These are phyloP conservation scores for Manihot esculenta DNA, from an alignment of 441 rosid species.

Conservation along the genomic window DNA sequence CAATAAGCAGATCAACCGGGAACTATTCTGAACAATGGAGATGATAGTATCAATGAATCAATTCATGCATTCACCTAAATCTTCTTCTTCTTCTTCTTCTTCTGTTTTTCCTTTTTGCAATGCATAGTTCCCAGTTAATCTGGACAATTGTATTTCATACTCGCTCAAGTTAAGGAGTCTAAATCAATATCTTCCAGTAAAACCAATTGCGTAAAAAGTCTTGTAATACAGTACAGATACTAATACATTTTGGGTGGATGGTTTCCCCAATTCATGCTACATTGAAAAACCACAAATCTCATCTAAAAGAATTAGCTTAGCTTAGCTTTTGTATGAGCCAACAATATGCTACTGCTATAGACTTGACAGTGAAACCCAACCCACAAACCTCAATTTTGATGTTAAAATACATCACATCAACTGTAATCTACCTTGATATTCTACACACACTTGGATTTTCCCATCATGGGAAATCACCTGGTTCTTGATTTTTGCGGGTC, in stretches of 20 bases:
- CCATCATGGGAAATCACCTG: conserved; percentile 67
- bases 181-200: neutral
- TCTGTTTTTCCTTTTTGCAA: too few relatives aligned
- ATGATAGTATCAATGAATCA: too few relatives aligned
- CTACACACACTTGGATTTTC: conserved; percentile 65
- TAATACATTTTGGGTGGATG: conserved; percentile 14
- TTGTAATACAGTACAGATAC: neutral
- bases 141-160: neutral
- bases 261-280: conserved; percentile 6
- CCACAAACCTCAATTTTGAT: neutral
- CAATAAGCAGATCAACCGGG: too few relatives aligned
- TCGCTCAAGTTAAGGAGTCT: neutral
- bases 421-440: conserved; percentile 55
- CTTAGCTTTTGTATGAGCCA: neutral
- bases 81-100: too few relatives aligned
- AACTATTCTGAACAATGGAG: too few relatives aligned
- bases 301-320: conserved; percentile 19
- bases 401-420: conserved; percentile 37
- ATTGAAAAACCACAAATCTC: conserved; percentile 10
- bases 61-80: too few relatives aligned
- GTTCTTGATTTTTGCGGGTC: conserved; percentile 67
- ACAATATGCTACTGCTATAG: neutral
- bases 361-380: neutral
- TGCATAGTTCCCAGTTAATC: too few relatives aligned
- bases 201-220: neutral